A percentile compares a stretch with the other conserved stretches of the same genome.
Conservation (phyloP, 1,284 basidiomycete genomes). For the Meripilus lineatus region DNA sequence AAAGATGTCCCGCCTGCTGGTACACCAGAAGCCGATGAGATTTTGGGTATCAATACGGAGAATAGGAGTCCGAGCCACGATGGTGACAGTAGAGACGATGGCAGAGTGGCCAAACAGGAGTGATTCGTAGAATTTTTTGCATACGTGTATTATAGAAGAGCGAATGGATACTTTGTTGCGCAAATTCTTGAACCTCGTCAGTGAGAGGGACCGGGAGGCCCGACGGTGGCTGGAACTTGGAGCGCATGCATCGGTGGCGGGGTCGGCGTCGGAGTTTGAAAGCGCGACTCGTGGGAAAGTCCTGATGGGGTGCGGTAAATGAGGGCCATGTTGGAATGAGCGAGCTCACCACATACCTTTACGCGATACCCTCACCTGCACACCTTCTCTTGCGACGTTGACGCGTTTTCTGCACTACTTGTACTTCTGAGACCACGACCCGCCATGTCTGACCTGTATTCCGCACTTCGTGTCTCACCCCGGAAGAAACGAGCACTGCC, state of each 20-base stretch:
- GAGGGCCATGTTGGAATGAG: not conserved
- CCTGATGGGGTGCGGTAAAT: constrained; percentile 14
- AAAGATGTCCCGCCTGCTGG: constrained; percentile 52
- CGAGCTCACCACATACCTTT: constrained; percentile 8
- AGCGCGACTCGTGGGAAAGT: constrained; percentile 17
- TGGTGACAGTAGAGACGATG: not conserved
- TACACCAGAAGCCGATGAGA: constrained; percentile 48
- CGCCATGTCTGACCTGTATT: constrained; percentile 65
- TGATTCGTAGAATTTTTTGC: not conserved
- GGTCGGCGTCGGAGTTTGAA: too few species aligned
- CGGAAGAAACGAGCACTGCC: constrained; percentile 54
- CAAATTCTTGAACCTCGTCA: too few species aligned
- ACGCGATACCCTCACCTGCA: constrained; percentile 12
- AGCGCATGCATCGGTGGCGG: too few species aligned
- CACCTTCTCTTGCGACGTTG: too few species aligned
- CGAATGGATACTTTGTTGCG: too few species aligned
- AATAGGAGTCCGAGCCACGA: too few species aligned
- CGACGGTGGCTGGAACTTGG: too few species aligned
- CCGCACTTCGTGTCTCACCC: constrained; percentile 56
- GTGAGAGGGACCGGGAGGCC: too few species aligned
- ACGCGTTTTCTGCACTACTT: constrained; percentile 11
- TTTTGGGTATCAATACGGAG: constrained; percentile 33
- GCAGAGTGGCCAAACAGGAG: not conserved
- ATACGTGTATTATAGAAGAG: too few species aligned
- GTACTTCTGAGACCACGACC: too few species aligned